Evolutionary conservation across 2,329 filamentous ascomycete species (phyloP).

Genomic region (Aspergillus neoniger): DNA sequence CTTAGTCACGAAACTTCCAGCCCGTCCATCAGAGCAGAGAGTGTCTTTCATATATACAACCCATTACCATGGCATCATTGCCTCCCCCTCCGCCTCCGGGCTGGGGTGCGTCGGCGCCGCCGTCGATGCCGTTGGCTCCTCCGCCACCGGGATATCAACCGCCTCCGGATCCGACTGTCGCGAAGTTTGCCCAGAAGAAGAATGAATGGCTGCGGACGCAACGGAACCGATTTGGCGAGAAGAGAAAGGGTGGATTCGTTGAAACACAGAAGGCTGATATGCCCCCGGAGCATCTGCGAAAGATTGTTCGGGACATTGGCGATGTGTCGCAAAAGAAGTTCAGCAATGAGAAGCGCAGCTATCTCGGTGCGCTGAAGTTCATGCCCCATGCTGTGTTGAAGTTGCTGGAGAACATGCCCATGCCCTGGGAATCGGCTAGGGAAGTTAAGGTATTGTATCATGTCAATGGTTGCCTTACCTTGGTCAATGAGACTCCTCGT

Average conservation of each 20-base stretch:
- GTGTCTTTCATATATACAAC: slow-evolving; percentile 13
- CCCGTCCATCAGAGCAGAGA: slow-evolving; percentile 28
- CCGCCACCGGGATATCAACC: slow-evolving; percentile 85
- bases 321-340: slow-evolving; percentile 99
- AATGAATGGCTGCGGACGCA: slow-evolving; percentile 95
- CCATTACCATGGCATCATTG: slow-evolving; percentile 57
- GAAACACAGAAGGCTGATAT: slow-evolving; percentile 98
- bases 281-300: slow-evolving; percentile 96
- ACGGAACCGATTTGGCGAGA: slow-evolving; percentile 92
- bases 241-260: slow-evolving; percentile 92
- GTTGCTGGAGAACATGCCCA: slow-evolving; percentile 97
- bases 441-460: slow-evolving; percentile 99
- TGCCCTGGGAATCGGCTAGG: slow-evolving; percentile 96
- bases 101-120: slow-evolving; percentile 58
- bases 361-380: slow-evolving; percentile 95
- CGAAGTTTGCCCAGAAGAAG: slow-evolving; percentile 98
- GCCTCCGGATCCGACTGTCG: slow-evolving; percentile 76
- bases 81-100: slow-evolving; percentile 70
- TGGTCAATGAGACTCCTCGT: slow-evolving; percentile 94
- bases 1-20: slow-evolving; percentile 28
- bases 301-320: slow-evolving; percentile 97
- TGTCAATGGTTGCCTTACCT: slow-evolving; percentile 92
- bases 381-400: slow-evolving; percentile 99
- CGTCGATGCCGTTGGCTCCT: slow-evolving; percentile 62
- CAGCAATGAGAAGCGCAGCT: slow-evolving; percentile 96